Evolutionary conservation across 768 basidiomycete species (phyloP).

Genomic region (Panaeolus cyanescens): DNA sequence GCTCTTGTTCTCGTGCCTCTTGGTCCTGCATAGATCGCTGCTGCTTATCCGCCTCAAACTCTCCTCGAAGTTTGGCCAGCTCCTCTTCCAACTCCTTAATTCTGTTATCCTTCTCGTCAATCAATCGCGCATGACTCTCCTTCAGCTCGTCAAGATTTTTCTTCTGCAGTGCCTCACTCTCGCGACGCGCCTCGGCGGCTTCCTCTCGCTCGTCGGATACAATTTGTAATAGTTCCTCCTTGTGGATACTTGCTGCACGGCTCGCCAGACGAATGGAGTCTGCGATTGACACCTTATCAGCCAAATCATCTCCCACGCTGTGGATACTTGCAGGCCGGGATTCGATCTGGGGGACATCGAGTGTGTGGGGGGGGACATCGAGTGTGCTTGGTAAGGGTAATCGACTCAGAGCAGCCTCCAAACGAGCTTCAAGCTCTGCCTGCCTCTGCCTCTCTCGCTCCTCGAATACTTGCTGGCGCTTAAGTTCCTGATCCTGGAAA

Average conservation of each 20-base stretch:
- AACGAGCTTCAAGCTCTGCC: constrained; percentile 33
- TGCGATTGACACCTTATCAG: constrained; percentile 36
- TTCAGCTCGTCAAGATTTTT: constrained; percentile 41
- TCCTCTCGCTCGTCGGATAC: constrained; percentile 37
- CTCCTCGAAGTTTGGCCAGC: constrained; percentile 52
- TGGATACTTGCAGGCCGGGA: background rate
- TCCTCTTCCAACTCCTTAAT: constrained; percentile 66
- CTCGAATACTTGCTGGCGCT: constrained; percentile 49
- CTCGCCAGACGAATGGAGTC: constrained; percentile 42
- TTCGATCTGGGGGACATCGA: background rate
- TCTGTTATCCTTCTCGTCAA: constrained; percentile 55
- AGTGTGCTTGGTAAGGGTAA: background rate
- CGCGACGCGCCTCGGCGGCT: constrained; percentile 55
- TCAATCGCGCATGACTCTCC: constrained; percentile 37
- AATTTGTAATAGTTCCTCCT: background rate
- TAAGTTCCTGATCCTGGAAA: constrained; percentile 64
- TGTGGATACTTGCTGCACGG: constrained; percentile 23
- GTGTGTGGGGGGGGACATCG: background rate
- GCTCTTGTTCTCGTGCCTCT: constrained; percentile 62
- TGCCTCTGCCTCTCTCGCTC: constrained; percentile 62
- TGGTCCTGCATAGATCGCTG: constrained; percentile 59
- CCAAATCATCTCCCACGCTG: constrained; percentile 13
- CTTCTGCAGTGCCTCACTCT: constrained; percentile 33
- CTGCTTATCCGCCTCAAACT: constrained; percentile 66
- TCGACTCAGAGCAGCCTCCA: background rate